Evolutionary conservation across 257 asterid species (phyloP).

Genomic region (Solanum paucissectum): DNA sequence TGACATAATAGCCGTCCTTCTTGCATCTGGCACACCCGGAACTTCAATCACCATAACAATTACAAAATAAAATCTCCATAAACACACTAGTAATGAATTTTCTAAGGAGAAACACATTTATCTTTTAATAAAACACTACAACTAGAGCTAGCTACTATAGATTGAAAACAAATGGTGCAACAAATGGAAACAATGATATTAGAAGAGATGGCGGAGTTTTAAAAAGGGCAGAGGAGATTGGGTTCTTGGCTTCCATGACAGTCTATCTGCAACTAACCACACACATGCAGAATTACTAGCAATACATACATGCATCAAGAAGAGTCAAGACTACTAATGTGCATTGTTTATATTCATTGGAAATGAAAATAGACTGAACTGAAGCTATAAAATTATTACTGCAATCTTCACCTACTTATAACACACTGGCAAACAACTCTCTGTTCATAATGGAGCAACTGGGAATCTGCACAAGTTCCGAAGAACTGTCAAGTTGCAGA

Average conservation of each 20-base stretch:
- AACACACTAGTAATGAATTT: not conserved
- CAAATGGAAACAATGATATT: not conserved
- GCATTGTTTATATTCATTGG: not conserved
- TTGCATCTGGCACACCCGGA: not conserved
- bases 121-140: not conserved
- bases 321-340: not conserved
- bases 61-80: not conserved
- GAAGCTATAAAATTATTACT: not conserved
- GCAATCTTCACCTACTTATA: not conserved
- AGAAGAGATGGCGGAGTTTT: not conserved
- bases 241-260: not conserved
- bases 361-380: not conserved
- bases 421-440: not conserved
- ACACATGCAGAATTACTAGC: not conserved
- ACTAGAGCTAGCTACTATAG: not conserved
- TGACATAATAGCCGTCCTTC: not conserved
- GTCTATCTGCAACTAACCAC: not conserved
- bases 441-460: not conserved
- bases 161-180: not conserved
- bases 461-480: not conserved
- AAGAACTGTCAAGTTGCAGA: not conserved
- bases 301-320: not conserved
- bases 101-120: not conserved
- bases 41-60: not conserved
- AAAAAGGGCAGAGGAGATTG: not conserved